Conservation (phyloP, 805 yeast genomes). For the Spathaspora arborariae region DNA sequence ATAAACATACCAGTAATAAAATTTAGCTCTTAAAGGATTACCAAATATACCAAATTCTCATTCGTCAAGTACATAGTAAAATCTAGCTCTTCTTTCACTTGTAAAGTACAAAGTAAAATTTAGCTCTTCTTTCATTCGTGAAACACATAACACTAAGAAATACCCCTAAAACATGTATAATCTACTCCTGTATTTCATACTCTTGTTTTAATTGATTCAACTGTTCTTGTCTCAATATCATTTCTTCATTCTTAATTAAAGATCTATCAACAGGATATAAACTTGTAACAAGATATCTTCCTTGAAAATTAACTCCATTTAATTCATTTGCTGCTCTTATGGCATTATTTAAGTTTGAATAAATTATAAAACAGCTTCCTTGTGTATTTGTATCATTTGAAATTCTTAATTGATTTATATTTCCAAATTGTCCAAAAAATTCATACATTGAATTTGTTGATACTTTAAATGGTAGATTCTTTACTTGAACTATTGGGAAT, state of each 20-base stretch:
- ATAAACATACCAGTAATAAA: too few relatives aligned
- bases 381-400: constrained; percentile 16
- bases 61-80: too few relatives aligned
- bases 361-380: constrained; percentile 56
- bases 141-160: too few relatives aligned
- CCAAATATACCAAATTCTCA: too few relatives aligned
- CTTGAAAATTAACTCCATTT: constrained; percentile 57
- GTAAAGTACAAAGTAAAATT: too few relatives aligned
- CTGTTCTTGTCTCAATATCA: constrained; percentile 19
- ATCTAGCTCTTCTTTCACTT: too few relatives aligned
- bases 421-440: constrained; percentile 53
- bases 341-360: constrained; percentile 46
- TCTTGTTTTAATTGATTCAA: constrained; percentile 18
- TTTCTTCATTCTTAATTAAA: constrained; percentile 23
- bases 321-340: constrained; percentile 49
- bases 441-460: constrained; percentile 45
- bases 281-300: constrained; percentile 53
- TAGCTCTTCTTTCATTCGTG: too few relatives aligned
- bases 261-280: constrained; percentile 43
- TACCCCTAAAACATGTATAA: too few relatives aligned
- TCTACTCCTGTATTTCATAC: not conserved
- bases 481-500: constrained; percentile 48
- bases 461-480: constrained; percentile 54
- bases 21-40: too few relatives aligned
- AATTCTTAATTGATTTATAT: constrained; percentile 49